Evolutionary conservation across 2,329 filamentous ascomycete genomes (phyloP), one percentile per base, ranked within the genome.

Genomic region (Fusarium brachygibbosum): DNA sequence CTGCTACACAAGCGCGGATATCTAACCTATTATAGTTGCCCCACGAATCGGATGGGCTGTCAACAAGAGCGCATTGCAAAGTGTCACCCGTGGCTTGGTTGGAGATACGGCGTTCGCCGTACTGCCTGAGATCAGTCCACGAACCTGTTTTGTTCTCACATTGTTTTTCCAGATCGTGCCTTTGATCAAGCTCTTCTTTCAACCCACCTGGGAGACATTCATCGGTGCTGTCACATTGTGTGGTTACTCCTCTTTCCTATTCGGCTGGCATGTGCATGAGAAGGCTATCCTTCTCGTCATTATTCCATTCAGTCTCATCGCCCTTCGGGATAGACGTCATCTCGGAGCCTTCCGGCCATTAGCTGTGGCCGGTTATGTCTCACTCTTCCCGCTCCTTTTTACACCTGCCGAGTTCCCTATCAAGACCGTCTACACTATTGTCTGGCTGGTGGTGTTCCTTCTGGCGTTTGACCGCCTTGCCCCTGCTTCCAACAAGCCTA

Each of bases 201-300:
- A 87, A 51, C 93, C 94, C 3, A 93, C 88, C 1, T 97, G 93
- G 93, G 92, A 97, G 66, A 91, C 88, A 58, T 98, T 99, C 77
- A 87, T 98, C 41, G 93, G 93, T 5, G 91, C 93, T 1, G 87
- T 97, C 44, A 98, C 95, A 0, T 88, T 98, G 17, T 98, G 96
- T 76, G 96, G 93, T 61, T 99, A 98, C 77, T 92, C 95, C 0
- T 98, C 95, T 0, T 99, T 99, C 82, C 86, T 99, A 12, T 98
- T 98, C 74, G 95, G 96, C 58, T 99, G 95, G 94, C 96, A 99
- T 76, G 96, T 99, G 11, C 96, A 99, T 75, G 96, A 99, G 78
- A 99, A 99, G 80, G 96, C 96, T 2, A 92, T 99, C 59, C 86
- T 99, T 23, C 87, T 98, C 21, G 91, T 98, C 76, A 94, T 99